phyloP scores from a whole-genome alignment of 2,329 filamentous ascomycete species.

The Fusarium domesticum region DNA sequence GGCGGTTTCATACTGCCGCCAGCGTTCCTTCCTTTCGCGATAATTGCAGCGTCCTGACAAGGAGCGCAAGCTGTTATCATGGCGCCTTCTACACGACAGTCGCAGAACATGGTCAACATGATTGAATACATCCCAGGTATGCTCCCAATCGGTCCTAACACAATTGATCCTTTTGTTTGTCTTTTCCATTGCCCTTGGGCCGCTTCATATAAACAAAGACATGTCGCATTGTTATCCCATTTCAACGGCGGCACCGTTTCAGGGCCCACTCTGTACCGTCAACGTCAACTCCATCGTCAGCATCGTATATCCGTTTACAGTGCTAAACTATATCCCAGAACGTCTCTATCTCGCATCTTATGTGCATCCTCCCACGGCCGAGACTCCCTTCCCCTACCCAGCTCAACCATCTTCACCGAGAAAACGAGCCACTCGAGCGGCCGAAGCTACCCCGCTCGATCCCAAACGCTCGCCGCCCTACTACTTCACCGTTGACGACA shows the following conservation, averaged over 20 bases:
- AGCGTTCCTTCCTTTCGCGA: not conserved
- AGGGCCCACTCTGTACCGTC: conserved; percentile 11
- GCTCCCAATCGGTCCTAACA: conserved; percentile 24
- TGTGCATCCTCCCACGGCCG: conserved; percentile 72
- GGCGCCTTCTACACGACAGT: conserved; percentile 49
- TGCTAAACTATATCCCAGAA: conserved; percentile 55
- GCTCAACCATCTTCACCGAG: conserved; percentile 56
- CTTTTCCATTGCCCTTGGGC: conserved; percentile 12
- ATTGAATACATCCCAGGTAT: conserved; percentile 95
- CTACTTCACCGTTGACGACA: conserved; percentile 95
- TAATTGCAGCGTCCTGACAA: conserved; percentile 7
- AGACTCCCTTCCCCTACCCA: conserved; percentile 84
- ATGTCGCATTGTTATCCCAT: conserved; percentile 35
- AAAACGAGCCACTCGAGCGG: conserved; percentile 53
- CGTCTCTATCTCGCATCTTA: conserved; percentile 94
- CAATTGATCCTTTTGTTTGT: conserved; percentile 5
- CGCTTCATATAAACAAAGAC: conserved; percentile 2
- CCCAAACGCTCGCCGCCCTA: conserved; percentile 58
- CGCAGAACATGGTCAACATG: conserved; percentile 73
- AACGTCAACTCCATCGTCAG: conserved; percentile 6
- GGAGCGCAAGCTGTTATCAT: conserved; percentile 38
- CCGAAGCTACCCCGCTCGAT: conserved; percentile 38
- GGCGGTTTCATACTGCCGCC: not conserved
- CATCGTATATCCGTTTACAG: conserved; percentile 17
- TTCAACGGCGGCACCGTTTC: conserved; percentile 7